phyloP scores from a whole-genome alignment of 176 grass and related monocot genomes.

The Aegilops umbellulata region DNA sequence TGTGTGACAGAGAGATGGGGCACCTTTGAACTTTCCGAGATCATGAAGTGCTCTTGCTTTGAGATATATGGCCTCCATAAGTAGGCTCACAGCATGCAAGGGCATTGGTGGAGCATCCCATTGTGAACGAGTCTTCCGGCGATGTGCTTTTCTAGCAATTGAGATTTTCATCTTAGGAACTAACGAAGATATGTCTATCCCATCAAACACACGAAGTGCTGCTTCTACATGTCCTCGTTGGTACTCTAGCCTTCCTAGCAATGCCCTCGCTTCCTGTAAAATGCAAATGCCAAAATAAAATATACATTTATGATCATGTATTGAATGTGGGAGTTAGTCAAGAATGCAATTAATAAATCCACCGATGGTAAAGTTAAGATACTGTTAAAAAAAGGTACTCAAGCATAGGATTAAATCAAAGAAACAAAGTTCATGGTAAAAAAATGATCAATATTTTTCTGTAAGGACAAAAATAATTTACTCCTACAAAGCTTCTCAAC shows the following conservation, averaged over 20 bases:
- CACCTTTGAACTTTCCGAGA: conserved; percentile 93
- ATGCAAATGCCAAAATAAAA: conserved; percentile 37
- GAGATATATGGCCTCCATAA: conserved; percentile 83
- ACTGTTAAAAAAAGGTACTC: neutral
- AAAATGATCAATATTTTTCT: conserved; percentile 4
- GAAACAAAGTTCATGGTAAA: neutral
- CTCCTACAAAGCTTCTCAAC: neutral
- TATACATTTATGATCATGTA: neutral
- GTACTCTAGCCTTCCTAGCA: conserved; percentile 95
- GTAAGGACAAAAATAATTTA: neutral
- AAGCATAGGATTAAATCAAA: conserved; percentile 4
- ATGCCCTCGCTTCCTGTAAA: conserved; percentile 90
- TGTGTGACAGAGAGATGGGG: neutral
- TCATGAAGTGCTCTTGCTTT: conserved; percentile 90
- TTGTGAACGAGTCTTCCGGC: conserved; percentile 44
- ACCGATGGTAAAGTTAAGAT: conserved; percentile 14
- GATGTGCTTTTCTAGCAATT: conserved; percentile 69
- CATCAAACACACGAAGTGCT: conserved; percentile 80
- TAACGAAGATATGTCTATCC: conserved; percentile 75
- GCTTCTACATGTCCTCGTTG: conserved; percentile 87
- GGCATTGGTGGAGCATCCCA: conserved; percentile 72
- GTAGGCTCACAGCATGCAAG: conserved; percentile 80
- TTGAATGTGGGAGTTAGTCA: neutral
- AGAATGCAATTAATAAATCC: conserved; percentile 10
- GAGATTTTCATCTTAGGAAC: conserved; percentile 80